These are phyloP conservation scores for Amoeboaphelidium occidentale DNA, from an alignment of 371 early-diverging fungal genomes.

Conservation along the genomic window DNA sequence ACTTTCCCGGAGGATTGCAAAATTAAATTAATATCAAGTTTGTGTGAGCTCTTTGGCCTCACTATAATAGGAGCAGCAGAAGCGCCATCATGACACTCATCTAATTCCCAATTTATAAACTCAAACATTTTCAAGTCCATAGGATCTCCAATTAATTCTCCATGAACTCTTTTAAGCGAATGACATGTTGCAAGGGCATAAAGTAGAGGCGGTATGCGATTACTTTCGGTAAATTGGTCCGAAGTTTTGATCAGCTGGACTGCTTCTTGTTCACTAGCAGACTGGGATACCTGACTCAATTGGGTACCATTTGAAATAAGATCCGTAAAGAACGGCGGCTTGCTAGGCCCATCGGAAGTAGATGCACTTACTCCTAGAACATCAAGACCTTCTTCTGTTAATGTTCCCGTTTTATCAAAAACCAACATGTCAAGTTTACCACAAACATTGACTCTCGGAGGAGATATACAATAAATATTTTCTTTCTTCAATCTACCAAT, in stretches of 20 bases:
- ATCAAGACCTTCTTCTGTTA: constrained; percentile 95
- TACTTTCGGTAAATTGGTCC: no score
- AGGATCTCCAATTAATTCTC: constrained; percentile 85
- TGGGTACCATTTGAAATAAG: neutral
- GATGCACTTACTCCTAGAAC: constrained; percentile 58
- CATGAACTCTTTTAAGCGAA: constrained; percentile 69
- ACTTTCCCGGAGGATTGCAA: no score
- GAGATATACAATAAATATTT: constrained; percentile 83
- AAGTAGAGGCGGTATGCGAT: constrained; percentile 17
- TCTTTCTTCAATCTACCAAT: constrained; percentile 48
- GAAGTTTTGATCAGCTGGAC: no score
- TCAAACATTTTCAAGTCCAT: constrained; percentile 97
- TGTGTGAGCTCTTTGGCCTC: neutral
- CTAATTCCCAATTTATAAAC: constrained; percentile 71
- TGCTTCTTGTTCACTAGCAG: neutral
- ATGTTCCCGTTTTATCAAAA: constrained; percentile 99
- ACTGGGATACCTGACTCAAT: neutral
- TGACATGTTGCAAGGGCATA: constrained; percentile 90
- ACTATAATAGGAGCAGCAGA: neutral
- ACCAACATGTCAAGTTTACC: constrained; percentile 88
- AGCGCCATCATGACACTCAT: constrained; percentile 57
- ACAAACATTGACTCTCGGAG: constrained; percentile 79
- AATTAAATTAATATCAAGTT: neutral
- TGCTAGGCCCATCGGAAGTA: neutral
- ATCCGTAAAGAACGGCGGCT: neutral